Percentiles rank a stretch among this genome's conserved stretches.
Conservation (phyloP, 23 red algal species). For the Gracilaria vermiculophylla region DNA sequence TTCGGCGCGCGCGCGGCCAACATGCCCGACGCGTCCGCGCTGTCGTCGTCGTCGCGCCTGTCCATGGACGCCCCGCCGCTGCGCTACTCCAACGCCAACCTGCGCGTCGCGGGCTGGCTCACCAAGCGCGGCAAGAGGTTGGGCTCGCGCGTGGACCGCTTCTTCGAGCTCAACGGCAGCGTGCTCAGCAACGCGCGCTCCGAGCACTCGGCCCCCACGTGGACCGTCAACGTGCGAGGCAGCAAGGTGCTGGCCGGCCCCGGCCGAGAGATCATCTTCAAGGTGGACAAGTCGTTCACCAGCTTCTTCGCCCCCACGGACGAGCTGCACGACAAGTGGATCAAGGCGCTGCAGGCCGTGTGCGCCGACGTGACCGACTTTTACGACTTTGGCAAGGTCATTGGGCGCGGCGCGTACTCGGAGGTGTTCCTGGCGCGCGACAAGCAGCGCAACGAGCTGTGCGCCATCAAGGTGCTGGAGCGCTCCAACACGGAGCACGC, state of each 20-base stretch:
- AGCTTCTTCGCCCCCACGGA: constrained; percentile 44
- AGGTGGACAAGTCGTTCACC: constrained; percentile 51
- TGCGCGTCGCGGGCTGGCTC: constrained; percentile 44
- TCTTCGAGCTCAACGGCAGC: constrained; percentile 56
- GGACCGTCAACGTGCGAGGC: constrained; percentile 58
- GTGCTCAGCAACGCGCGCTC: constrained; percentile 42
- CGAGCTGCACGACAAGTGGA: constrained; percentile 53
- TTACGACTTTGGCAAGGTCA: constrained; percentile 76
- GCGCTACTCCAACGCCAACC: constrained; percentile 52
- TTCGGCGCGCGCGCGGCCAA: constrained; percentile 39
- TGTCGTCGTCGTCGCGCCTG: background rate
- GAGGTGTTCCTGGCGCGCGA: constrained; percentile 61
- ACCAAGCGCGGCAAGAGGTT: constrained; percentile 39
- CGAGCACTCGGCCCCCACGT: constrained; percentile 16
- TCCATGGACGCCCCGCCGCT: constrained; percentile 45
- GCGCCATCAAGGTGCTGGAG: constrained; percentile 69
- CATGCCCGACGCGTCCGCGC: background rate
- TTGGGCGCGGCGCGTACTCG: constrained; percentile 65
- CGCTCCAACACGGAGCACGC: constrained; percentile 51
- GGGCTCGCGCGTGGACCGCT: constrained; percentile 49
- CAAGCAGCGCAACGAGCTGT: constrained; percentile 55
- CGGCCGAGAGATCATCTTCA: constrained; percentile 43
- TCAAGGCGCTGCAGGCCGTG: constrained; percentile 57
- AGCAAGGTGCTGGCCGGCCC: constrained; percentile 47
- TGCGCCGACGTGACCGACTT: constrained; percentile 54